Base-by-base conservation (phyloP, 2,329 filamentous ascomycete genomes). In the Penicillium janthinellum region DNA sequence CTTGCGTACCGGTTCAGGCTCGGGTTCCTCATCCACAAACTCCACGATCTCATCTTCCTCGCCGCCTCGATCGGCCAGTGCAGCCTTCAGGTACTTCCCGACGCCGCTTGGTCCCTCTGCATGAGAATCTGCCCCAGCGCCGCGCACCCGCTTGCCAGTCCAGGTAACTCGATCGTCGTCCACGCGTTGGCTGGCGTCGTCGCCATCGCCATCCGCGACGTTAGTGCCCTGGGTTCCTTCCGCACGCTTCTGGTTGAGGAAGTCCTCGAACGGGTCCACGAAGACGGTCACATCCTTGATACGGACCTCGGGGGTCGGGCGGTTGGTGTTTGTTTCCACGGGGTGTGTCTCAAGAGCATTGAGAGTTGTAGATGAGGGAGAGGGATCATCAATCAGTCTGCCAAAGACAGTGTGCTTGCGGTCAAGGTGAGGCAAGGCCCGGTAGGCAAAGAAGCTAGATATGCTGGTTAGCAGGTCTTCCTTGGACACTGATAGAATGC, bases 321-420 rank as follows among this genome's bases (percentile, higher is more conserved):
- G 82, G 73, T 92, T 89, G 17, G 82, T 86, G n/a, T 87, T 80
- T 17, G 84, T 86, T 67, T 93, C 91, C 0, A 88, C 89, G 1
- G 90, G 87, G 15, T 88, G 86, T 11, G 85, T 84, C 77, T 99
- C 95, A 78, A 99, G 87, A 59, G 86, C 85, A 62, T 84, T 83
- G 14, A 99, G 81, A 2, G 77, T 78, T 6, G 73, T 67, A 14
- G 77, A 77, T n/a, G 77, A 79, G 2, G 77, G 77, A 0, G 76
- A 77, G 17, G 77, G 77, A 51, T 78, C 94, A 31, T 90, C 91
- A 1, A 96, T 89, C 0, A 98, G 87, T 39, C 88, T 87, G 2
- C 89, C 95, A 70, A 99, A 99, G 42, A 99, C 90, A n/a, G 95
- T 98, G 77, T 99, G 95, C 73, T 99, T 99, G 60, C 89, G 85